Evolutionary conservation across 1,139 yeast genomes (phyloP), one percentile per base, ranked within the genome.

Genomic region (Candida neerlandica): DNA sequence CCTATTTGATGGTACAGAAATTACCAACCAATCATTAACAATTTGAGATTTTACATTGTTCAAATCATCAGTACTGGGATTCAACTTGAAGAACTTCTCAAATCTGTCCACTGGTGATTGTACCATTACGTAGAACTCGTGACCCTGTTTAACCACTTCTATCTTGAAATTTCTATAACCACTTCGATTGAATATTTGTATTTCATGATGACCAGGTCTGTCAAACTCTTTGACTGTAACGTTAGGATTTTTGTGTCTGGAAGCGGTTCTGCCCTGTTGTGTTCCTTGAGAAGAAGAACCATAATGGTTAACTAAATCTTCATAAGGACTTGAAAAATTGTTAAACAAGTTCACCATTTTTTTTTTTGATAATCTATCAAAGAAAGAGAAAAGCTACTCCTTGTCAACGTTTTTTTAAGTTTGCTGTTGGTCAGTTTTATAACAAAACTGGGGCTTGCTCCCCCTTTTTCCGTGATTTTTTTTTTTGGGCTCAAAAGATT

Each of bases 151-250:
- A 11, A 44, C 49, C 33, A 54, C 35, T n/a, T 46, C 50, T 16
- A 53, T 46, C 15, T 49, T 50, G 39, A 51, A 50, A 11, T 51
- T 47, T 4, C 33, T 27, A 23, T 51, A 53, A 4, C 49, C 51
- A n/a, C 30, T 9, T 11, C 47, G 23, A 33, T 46, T 52, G 23
- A 16, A 40, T 14, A 51, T 27, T 30, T 46, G 49, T 18, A 53
- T 45, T 40, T 49, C 53, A 41, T 51, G 48, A 9, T 23, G 34
- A 15, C 33, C 33, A 2, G 39, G 32, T 9, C 39, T 39, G 15
- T 52, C 48, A 15, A 41, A 27, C 9, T 52, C 49, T 35, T 43
- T 46, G 9, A 42, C 44, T 11, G 27, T 35, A 18, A 46, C 27
- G 18, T 34, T 27, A 14, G 44, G 42, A 21, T 35, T 43, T 23